These are phyloP conservation scores for Boletus tylopilopsis DNA, from an alignment of 768 basidiomycete genomes.

Conservation along the genomic window DNA sequence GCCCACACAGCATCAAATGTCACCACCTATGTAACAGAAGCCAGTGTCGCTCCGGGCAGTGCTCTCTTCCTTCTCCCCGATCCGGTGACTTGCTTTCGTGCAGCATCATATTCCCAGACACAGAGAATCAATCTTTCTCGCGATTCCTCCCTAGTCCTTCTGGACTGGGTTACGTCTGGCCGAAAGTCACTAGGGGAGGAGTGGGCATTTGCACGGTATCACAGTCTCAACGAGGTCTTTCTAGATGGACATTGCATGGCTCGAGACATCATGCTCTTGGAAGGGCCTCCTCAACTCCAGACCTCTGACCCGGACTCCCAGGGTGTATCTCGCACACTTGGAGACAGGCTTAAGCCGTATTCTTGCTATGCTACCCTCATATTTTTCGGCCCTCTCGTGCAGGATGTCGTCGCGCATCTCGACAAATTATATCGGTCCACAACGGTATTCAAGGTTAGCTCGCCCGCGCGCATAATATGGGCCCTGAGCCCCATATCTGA, in stretches of 20 bases:
- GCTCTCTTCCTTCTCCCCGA: slow-evolving; percentile 83
- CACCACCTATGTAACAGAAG: slow-evolving; percentile 65
- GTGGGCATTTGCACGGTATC: slow-evolving; percentile 85
- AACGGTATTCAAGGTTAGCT: slow-evolving; percentile 53
- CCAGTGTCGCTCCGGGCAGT: slow-evolving; percentile 47
- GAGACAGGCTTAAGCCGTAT: slow-evolving; percentile 70
- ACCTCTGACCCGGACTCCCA: slow-evolving; percentile 11
- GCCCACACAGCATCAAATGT: slow-evolving; percentile 11
- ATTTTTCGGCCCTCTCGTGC: slow-evolving; percentile 66
- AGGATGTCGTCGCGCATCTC: slow-evolving; percentile 46
- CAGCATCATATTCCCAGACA: slow-evolving; percentile 76
- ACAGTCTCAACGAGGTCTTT: slow-evolving; percentile 81
- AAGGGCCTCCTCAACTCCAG: slow-evolving; percentile 35
- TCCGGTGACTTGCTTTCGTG: slow-evolving; percentile 88
- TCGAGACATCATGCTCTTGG: slow-evolving; percentile 75
- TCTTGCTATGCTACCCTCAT: slow-evolving; percentile 87
- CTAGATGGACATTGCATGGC: slow-evolving; percentile 61
- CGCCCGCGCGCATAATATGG: slow-evolving; percentile 74
- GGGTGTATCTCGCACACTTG: slow-evolving; percentile 45
- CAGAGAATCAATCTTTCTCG: slow-evolving; percentile 71
- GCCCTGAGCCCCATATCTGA: slow-evolving; percentile 60
- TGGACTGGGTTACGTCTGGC: slow-evolving; percentile 94
- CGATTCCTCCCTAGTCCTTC: slow-evolving; percentile 62
- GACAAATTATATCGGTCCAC: slow-evolving; percentile 46
- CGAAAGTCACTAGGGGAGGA: slow-evolving; percentile 79